Base-by-base conservation (phyloP, 1,139 yeast genomes). In the Komagataea norvegica region DNA sequence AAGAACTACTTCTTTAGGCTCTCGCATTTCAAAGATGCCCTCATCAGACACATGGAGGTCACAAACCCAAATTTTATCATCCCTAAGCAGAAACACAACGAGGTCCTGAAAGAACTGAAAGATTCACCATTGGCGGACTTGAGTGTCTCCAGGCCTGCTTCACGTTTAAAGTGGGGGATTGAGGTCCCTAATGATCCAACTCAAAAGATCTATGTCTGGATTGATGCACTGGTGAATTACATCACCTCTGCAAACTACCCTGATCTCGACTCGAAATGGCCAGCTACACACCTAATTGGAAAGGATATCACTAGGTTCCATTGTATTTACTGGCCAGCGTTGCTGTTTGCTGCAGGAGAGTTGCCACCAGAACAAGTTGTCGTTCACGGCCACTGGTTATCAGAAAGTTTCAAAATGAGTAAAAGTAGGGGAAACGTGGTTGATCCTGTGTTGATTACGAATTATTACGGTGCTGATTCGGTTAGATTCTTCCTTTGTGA, bases 401-500 rank as follows among this genome's bases (percentile, higher is more conserved):
- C 85, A 60, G 83, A 79, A 31, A 97, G 97, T 0, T 67, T 77
- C 37, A 91, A 91, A 56, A 91, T 91, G 98, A 84, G 95, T 42
- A 91, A 91, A 54, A 82, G 95, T 41, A 62, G 81, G 41, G 96
- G 97, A 0, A 91, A 91, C 57, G 97, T 91, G n/a, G 95, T 91
- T 8, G 96, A 93, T 54, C 98, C 99, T 0, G 56, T 82, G 17
- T 72, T 66, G 14, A 69, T 82, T 19, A 65, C 76, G 16, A 67
- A 73, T 1, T 59, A 67, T 39, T 82, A 82, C 51, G 95, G 89
- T 0, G 62, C 72, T 15, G 97, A 89, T 58, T 65, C 87, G 0
- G 65, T 87, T 30, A 67, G 96, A 44, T 80, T 85, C 61, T 88
- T 81, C 56, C 62, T 91, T 43, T 71, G 81, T 59, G 87, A 81